These are phyloP conservation scores for Sugiyamaella japonica DNA, from an alignment of 1,139 yeast species.

Conservation along the genomic window DNA sequence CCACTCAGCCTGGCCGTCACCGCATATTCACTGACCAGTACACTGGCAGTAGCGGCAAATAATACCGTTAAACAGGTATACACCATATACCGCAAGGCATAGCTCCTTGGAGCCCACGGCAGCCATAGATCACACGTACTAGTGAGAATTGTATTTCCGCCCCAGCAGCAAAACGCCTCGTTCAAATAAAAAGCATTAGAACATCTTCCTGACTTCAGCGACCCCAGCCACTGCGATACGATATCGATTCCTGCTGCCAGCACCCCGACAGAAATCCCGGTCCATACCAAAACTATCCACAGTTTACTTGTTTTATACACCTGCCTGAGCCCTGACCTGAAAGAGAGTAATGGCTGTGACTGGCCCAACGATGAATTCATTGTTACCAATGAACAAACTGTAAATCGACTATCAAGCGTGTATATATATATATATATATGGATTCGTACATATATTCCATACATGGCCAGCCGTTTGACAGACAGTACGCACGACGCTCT, in stretches of 20 bases:
- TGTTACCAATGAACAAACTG: neutral
- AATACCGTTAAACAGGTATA: conserved; percentile 41
- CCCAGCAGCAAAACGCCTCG: conserved; percentile 44
- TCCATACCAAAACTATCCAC: conserved; percentile 60
- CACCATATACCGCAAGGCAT: conserved; percentile 41
- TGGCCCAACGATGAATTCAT: conserved; percentile 2
- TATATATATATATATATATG: too few relatives aligned
- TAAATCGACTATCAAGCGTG: neutral
- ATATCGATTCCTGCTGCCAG: conserved; percentile 62
- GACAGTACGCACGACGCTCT: neutral
- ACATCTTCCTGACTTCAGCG: conserved; percentile 56
- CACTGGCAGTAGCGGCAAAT: conserved; percentile 40
- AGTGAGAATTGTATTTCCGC: conserved; percentile 28
- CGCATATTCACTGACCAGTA: conserved; percentile 42
- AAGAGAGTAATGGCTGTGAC: neutral
- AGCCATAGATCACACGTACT: conserved; percentile 45
- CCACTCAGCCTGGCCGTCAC: conserved; percentile 62
- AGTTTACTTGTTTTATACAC: conserved; percentile 29
- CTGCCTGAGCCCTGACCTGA: neutral
- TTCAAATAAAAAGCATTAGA: conserved; percentile 41
- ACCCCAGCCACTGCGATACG: conserved; percentile 61
- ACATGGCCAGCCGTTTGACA: neutral
- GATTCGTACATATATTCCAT: neutral
- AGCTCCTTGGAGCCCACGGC: conserved; percentile 44
- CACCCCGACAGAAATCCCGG: conserved; percentile 60